phyloP scores from a whole-genome alignment of 2,329 filamentous ascomycete genomes.

The Albophoma yamanashiensis region DNA sequence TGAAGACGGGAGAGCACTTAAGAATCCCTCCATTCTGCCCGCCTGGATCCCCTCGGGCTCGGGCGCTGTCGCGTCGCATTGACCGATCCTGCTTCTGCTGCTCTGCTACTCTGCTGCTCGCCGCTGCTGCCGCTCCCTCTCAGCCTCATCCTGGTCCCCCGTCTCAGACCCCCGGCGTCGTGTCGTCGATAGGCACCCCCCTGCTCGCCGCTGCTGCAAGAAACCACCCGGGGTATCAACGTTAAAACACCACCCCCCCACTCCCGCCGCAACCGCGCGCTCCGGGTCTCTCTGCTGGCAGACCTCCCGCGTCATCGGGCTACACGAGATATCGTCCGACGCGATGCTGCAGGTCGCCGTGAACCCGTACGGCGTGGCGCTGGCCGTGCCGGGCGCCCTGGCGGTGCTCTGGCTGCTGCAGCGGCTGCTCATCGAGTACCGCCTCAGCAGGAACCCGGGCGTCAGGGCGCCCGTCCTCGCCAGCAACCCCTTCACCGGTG shows the following conservation, averaged over 20 bases:
- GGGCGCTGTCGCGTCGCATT: too few species aligned
- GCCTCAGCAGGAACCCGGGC: slow-evolving; percentile 4
- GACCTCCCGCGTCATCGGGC: not conserved
- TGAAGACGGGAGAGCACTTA: not conserved
- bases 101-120: too few species aligned
- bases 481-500: slow-evolving; percentile 5
- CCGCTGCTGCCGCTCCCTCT: too few species aligned
- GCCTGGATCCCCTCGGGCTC: too few species aligned
- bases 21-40: not conserved
- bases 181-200: not conserved
- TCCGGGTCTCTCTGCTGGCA: not conserved
- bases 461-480: slow-evolving; percentile 4
- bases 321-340: too few species aligned
- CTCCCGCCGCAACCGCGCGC: not conserved
- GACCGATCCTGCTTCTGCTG: too few species aligned
- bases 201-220: not conserved
- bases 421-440: slow-evolving; percentile 2
- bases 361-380: slow-evolving; percentile 1
- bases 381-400: slow-evolving; percentile 4
- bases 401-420: slow-evolving; percentile 2
- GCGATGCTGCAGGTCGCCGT: slow-evolving; percentile 2
- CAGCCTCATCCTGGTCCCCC: too few species aligned
- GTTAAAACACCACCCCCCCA: too few species aligned
- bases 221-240: too few species aligned
- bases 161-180: not conserved